Conservation (phyloP, 768 basidiomycete species). For the Boletus barrowsii region DNA sequence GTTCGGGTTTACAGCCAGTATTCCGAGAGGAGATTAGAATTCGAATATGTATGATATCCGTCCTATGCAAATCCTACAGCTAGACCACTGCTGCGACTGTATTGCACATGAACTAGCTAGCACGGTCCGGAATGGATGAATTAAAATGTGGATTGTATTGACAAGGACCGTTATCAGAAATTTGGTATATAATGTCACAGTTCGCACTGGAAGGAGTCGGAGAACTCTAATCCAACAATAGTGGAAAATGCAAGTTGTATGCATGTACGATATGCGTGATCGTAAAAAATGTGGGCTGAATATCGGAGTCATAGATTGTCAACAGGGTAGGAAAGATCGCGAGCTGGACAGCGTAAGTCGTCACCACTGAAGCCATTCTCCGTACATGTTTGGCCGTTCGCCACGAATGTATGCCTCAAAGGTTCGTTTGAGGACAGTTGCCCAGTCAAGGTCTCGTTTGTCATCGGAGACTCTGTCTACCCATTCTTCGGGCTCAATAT, state of each 20-base stretch:
- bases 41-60: constrained; percentile 25
- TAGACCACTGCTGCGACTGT: constrained; percentile 8
- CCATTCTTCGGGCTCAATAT: constrained; percentile 33
- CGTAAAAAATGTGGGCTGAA: constrained; percentile 23
- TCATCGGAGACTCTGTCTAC: constrained; percentile 55
- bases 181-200: constrained; percentile 29
- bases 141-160: constrained; percentile 19
- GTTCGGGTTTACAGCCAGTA: no score
- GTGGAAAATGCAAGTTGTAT: constrained; percentile 24
- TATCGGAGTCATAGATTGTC: constrained; percentile 32
- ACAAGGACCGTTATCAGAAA: constrained; percentile 28
- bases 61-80: constrained; percentile 18
- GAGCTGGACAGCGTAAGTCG: constrained; percentile 6
- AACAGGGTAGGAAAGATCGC: constrained; percentile 12
- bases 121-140: constrained; percentile 17
- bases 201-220: constrained; percentile 24
- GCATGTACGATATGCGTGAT: constrained; percentile 28
- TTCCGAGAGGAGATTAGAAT: constrained; percentile 22
- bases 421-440: constrained; percentile 90
- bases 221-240: constrained; percentile 33
- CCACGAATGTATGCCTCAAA: constrained; percentile 92
- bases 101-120: constrained; percentile 14
- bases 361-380: constrained; percentile 68
- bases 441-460: constrained; percentile 84
- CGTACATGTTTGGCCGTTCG: constrained; percentile 94